These are phyloP conservation scores for Exserohilum turcica DNA, from an alignment of 2,329 filamentous ascomycete genomes.

Conservation along the genomic window DNA sequence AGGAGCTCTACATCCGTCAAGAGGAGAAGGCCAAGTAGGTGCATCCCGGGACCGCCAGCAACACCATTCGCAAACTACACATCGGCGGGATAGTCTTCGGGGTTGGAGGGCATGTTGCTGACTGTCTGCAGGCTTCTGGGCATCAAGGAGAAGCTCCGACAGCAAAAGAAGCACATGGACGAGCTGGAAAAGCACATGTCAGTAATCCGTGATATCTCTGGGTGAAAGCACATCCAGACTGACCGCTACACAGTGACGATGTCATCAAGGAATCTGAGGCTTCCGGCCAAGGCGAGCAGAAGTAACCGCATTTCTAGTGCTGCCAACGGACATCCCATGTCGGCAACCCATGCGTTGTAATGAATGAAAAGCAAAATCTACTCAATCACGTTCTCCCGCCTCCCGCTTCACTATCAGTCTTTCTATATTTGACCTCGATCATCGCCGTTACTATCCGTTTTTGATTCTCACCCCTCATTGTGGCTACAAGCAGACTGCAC, in stretches of 20 bases:
- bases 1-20: constrained; percentile 82
- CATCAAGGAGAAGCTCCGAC: constrained; percentile 70
- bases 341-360: constrained; percentile 1
- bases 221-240: constrained; percentile 11
- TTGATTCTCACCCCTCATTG: not conserved
- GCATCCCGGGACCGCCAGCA: not conserved
- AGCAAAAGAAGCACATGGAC: constrained; percentile 82
- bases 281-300: constrained; percentile 67
- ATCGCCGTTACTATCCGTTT: not conserved
- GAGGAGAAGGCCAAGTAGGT: constrained; percentile 83
- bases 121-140: constrained; percentile 62
- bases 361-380: constrained; percentile 12
- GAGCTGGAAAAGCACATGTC: constrained; percentile 88
- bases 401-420: not conserved
- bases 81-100: not conserved
- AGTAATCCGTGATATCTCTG: constrained; percentile 38
- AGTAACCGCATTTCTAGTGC: constrained; percentile 24
- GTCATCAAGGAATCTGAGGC: constrained; percentile 71
- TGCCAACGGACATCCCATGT: not conserved
- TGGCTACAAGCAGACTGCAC: not conserved
- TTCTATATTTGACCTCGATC: not conserved
- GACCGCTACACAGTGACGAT: constrained; percentile 66
- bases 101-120: constrained; percentile 9
- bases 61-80: not conserved
- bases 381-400: not conserved